phyloP scores from a whole-genome alignment of 2,329 filamentous ascomycete genomes.

The Sclerotinia sclerotiorum region DNA sequence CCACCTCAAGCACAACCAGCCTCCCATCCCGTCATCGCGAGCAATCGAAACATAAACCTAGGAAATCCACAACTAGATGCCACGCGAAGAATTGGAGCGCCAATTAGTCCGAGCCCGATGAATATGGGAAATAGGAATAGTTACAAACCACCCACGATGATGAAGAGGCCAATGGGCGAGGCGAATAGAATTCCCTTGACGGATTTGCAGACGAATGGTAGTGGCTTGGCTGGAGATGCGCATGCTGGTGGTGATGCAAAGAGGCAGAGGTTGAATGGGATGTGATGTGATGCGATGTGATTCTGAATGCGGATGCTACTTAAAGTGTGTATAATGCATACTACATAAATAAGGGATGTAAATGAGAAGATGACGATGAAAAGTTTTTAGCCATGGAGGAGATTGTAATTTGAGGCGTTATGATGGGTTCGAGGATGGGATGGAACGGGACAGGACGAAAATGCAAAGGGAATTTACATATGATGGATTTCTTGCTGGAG shows the following conservation, averaged over 20 bases:
- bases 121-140: slow-evolving; percentile 54
- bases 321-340: not conserved
- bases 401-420: slow-evolving; percentile 1
- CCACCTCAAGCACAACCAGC: slow-evolving; percentile 39
- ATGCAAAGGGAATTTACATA: not conserved
- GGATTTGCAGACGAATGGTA: slow-evolving; percentile 39
- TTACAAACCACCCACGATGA: slow-evolving; percentile 60
- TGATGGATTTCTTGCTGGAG: not conserved
- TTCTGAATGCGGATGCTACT: not conserved
- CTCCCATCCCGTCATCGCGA: not conserved
- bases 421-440: slow-evolving; percentile 8
- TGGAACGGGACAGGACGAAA: not conserved
- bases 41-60: slow-evolving; percentile 1
- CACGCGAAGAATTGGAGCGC: slow-evolving; percentile 59
- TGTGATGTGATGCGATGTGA: slow-evolving; percentile 26
- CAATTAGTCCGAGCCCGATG: slow-evolving; percentile 52
- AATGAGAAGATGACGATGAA: not conserved
- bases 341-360: not conserved
- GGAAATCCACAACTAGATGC: slow-evolving; percentile 42
- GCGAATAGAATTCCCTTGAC: slow-evolving; percentile 33
- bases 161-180: slow-evolving; percentile 42
- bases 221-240: slow-evolving; percentile 29
- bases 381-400: too few relatives aligned
- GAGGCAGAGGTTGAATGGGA: slow-evolving; percentile 38
- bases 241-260: slow-evolving; percentile 37